Percentiles rank a stretch among this genome's conserved stretches.
Conservation (phyloP, 2,329 filamentous ascomycete species). For the Bipolaris sorokiniana region DNA sequence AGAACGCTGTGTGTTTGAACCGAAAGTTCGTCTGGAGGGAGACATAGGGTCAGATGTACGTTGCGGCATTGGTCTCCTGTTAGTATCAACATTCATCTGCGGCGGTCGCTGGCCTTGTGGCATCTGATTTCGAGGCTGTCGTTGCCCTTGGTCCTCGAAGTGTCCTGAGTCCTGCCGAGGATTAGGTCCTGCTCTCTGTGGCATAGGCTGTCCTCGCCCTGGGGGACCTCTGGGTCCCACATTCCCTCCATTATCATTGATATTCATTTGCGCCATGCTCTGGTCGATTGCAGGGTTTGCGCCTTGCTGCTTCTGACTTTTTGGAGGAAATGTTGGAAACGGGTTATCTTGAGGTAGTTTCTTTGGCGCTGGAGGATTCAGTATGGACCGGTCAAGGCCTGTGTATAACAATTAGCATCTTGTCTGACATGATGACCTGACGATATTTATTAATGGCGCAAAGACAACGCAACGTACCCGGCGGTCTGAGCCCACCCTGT, state of each 20-base stretch:
- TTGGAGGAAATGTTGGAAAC: conserved; percentile 55
- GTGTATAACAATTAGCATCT: conserved; percentile 15
- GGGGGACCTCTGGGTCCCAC: conserved; percentile 24
- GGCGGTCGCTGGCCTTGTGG: conserved; percentile 33
- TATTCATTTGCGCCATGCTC: conserved; percentile 45
- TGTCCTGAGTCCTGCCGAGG: conserved; percentile 46
- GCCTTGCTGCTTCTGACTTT: conserved; percentile 23
- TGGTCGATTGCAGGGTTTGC: conserved; percentile 37
- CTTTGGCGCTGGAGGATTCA: conserved; percentile 38
- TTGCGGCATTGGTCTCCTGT: conserved; percentile 21
- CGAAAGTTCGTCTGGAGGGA: conserved; percentile 39
- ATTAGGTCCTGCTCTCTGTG: conserved; percentile 27
- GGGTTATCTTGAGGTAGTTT: conserved; percentile 53
- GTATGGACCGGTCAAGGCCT: conserved; percentile 41
- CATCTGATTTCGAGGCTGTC: conserved; percentile 33
- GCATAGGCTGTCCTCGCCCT: conserved; percentile 31
- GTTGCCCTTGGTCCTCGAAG: conserved; percentile 40
- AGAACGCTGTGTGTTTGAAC: conserved; percentile 42
- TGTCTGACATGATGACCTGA: background rate
- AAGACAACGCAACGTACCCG: conserved; percentile 30
- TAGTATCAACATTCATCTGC: conserved; percentile 29
- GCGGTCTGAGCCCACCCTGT: conserved; percentile 34
- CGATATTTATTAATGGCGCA: background rate
- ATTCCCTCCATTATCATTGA: conserved; percentile 32
- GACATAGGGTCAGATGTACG: conserved; percentile 32